Evolutionary conservation across 352 stramenopile genomes (phyloP).

Genomic region (Thalassiosira livingstoniorum): DNA sequence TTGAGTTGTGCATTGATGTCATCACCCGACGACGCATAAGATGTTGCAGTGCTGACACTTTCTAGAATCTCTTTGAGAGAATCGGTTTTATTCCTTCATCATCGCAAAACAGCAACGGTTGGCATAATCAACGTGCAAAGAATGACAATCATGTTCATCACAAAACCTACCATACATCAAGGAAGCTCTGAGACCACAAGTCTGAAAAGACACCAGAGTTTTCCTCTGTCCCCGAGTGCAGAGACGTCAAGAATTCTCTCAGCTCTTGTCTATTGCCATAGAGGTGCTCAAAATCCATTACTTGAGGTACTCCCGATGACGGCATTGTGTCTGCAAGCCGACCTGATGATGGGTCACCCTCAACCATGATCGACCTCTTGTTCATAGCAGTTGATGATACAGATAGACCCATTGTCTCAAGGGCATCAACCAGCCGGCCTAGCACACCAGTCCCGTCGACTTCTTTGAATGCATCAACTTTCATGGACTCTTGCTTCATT

Average conservation of each 20-base stretch:
- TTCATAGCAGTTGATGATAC: slow-evolving; percentile 57
- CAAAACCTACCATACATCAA: slow-evolving; percentile 60
- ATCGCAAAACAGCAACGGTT: too few species aligned
- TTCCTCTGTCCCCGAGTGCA: slow-evolving; percentile 54
- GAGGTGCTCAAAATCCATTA: slow-evolving; percentile 59
- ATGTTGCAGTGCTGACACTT: slow-evolving; percentile 44
- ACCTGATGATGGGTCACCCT: slow-evolving; percentile 49
- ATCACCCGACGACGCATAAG: slow-evolving; percentile 23
- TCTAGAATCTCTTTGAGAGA: slow-evolving; percentile 40
- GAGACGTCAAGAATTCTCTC: slow-evolving; percentile 43
- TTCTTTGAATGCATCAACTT: slow-evolving; percentile 73
- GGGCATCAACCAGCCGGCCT: slow-evolving; percentile 65
- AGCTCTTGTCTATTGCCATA: slow-evolving; percentile 51
- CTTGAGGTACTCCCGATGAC: slow-evolving; percentile 43
- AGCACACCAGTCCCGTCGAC: slow-evolving; percentile 61
- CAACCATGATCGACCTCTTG: slow-evolving; percentile 53
- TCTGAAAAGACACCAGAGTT: slow-evolving; percentile 64
- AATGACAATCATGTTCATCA: too few species aligned
- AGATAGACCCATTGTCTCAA: slow-evolving; percentile 57
- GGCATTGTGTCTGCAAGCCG: slow-evolving; percentile 63
- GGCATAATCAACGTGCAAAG: too few species aligned
- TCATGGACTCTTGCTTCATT: slow-evolving; percentile 59
- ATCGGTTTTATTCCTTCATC: slow-evolving; percentile 64
- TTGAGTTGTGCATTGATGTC: slow-evolving; percentile 66
- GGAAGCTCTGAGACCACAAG: slow-evolving; percentile 58